Base-by-base conservation (phyloP, 352 stramenopile genomes). In the Globisporangium canariense region DNA sequence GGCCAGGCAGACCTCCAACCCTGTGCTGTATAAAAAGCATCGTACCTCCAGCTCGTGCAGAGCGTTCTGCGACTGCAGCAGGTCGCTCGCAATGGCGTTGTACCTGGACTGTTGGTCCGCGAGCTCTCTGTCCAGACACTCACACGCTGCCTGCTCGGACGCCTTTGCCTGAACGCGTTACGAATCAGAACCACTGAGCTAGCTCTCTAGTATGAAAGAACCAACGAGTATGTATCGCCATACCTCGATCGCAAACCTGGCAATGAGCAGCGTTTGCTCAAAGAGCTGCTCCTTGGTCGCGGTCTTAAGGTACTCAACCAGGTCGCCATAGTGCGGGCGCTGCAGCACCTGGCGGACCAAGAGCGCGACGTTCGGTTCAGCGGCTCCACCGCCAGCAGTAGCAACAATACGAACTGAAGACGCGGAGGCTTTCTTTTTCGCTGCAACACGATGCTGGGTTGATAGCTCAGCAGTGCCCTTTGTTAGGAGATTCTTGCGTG, bases 331-430 rank as follows among this genome's bases (percentile, higher is more conserved):
- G 47, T 81, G 62, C 5, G 70, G 74, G 4, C 72, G 60, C 32
- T 88, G 79, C 32, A 88, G 60, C 54, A 90, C 60, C 65, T 90
- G 74, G 8, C 76, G 74, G 18, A 88, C 66, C 7, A 83, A 50
- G 20, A 90, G 68, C 52, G 60, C 60, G 14, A 73, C 58, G 45
- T 79, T 81, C n/a, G 53, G 36, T 28, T 70, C 60, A 14, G 61
- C 36, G 4, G 36, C 36, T 41, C 36, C 22, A 20, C 7, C 58
- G 47, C 53, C 57, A 28, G 20, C 25, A 28, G 43, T 3, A 25
- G 47, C 11, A 30, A 36, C 8, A 14, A 4, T 43, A 30, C 0
- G 11, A 32, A 46, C 45, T 8, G 32, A 14, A 18, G 38, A 36
- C 4, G 32, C 32, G 32, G 32, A 36, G 32, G 32, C 32, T 36